phyloP scores from a whole-genome alignment of 2,329 filamentous ascomycete species.

The Corinectria fuckeliana region DNA sequence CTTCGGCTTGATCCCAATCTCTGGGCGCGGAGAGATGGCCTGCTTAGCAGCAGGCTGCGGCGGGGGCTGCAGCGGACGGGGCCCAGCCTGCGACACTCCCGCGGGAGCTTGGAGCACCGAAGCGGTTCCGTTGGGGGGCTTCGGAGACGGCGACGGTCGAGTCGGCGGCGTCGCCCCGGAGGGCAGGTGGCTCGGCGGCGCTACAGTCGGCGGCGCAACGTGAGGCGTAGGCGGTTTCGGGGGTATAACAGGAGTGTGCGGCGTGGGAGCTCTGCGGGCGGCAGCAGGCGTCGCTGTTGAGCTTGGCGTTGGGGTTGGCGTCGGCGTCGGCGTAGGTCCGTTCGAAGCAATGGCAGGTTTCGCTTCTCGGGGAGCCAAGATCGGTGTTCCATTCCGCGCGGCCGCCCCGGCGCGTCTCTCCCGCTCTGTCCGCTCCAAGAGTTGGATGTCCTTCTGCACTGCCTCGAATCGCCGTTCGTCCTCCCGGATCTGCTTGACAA shows the following conservation, averaged over 20 bases:
- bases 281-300: constrained; percentile 27
- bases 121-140: constrained; percentile 37
- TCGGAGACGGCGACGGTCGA: constrained; percentile 40
- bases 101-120: constrained; percentile 48
- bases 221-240: constrained; percentile 41
- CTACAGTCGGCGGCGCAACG: constrained; percentile 34
- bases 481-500: constrained; percentile 73
- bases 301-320: constrained; percentile 26
- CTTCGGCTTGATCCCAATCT: constrained; percentile 41
- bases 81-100: constrained; percentile 41
- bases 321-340: constrained; percentile 31
- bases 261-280: constrained; percentile 38
- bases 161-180: constrained; percentile 38
- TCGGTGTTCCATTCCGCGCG: constrained; percentile 43
- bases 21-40: constrained; percentile 44
- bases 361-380: constrained; percentile 42
- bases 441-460: constrained; percentile 71
- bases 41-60: constrained; percentile 41
- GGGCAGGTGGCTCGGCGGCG: constrained; percentile 39
- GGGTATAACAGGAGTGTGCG: constrained; percentile 45
- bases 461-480: constrained; percentile 73
- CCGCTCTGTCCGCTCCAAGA: constrained; percentile 63
- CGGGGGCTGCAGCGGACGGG: constrained; percentile 42
- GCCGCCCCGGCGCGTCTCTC: constrained; percentile 47
- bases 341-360: constrained; percentile 37